Evolutionary conservation across 768 basidiomycete species (phyloP).

Genomic region (Lactifluus pinguis): DNA sequence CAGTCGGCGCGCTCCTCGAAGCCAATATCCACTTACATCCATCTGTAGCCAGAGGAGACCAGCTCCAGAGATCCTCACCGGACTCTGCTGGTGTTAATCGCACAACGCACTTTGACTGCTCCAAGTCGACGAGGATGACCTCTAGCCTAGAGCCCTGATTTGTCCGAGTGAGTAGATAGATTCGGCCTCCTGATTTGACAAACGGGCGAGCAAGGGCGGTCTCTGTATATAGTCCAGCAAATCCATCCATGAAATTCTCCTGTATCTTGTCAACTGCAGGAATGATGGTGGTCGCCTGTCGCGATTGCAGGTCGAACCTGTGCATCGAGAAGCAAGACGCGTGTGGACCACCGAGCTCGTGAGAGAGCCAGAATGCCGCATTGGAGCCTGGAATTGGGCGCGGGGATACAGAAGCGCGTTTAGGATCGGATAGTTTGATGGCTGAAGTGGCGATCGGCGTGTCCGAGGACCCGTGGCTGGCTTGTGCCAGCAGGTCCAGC

Average conservation of each 20-base stretch:
- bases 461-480: neutral
- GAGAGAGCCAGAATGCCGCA: conserved; percentile 24
- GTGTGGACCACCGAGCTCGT: conserved; percentile 26
- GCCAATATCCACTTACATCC: conserved; percentile 15
- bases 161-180: conserved; percentile 19
- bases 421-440: conserved; percentile 11
- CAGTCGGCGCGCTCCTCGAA: conserved; percentile 16
- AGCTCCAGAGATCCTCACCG: conserved; percentile 16
- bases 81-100: conserved; percentile 12
- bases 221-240: conserved; percentile 29
- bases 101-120: conserved; percentile 9
- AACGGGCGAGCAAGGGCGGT: conserved; percentile 23
- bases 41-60: conserved; percentile 18
- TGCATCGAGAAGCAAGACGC: conserved; percentile 24
- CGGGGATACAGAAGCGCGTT: conserved; percentile 16
- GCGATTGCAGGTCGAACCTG: conserved; percentile 9
- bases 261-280: conserved; percentile 15
- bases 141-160: conserved; percentile 21
- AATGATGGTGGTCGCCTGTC: conserved; percentile 16
- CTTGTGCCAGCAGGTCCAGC: neutral
- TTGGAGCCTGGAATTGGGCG: conserved; percentile 14
- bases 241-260: conserved; percentile 16
- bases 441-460: neutral
- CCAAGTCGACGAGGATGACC: conserved; percentile 19
- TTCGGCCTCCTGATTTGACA: conserved; percentile 7